Conservation (phyloP, 257 asterid species). For the Anisodus tanguticus region DNA sequence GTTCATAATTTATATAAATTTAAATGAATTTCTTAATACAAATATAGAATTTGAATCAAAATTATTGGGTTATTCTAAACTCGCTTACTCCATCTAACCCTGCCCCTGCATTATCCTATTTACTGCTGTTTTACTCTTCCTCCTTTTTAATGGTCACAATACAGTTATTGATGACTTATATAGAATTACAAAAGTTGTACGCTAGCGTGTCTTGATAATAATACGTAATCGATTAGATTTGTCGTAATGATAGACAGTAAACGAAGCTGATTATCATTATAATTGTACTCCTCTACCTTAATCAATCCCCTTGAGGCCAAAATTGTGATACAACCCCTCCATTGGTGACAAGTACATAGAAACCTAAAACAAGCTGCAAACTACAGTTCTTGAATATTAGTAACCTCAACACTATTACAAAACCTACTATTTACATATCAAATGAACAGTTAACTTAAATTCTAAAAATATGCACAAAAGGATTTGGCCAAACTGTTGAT, state of each 20-base stretch:
- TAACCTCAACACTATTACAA: neutral
- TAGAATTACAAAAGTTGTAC: too few species aligned
- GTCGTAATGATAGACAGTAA: neutral
- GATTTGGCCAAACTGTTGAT: neutral
- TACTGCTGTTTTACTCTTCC: too few species aligned
- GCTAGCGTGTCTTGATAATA: too few species aligned
- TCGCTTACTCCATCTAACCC: too few species aligned
- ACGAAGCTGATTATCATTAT: neutral
- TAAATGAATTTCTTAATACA: too few species aligned
- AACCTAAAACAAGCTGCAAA: neutral
- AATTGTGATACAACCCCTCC: slow-evolving; percentile 34
- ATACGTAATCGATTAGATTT: too few species aligned
- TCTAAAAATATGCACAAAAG: neutral
- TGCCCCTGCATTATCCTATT: too few species aligned
- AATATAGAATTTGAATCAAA: too few species aligned
- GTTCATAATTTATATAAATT: too few species aligned
- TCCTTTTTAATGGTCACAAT: too few species aligned
- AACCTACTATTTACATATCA: slow-evolving; percentile 31
- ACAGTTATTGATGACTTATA: too few species aligned
- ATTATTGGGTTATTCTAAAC: too few species aligned
- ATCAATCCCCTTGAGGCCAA: slow-evolving; percentile 15
- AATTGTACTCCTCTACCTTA: neutral
- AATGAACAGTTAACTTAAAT: neutral
- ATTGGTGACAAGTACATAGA: neutral
- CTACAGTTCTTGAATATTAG: neutral